These are phyloP conservation scores for Penicillium sp. DNA, from an alignment of 2,329 filamentous ascomycete genomes.

Conservation along the genomic window DNA sequence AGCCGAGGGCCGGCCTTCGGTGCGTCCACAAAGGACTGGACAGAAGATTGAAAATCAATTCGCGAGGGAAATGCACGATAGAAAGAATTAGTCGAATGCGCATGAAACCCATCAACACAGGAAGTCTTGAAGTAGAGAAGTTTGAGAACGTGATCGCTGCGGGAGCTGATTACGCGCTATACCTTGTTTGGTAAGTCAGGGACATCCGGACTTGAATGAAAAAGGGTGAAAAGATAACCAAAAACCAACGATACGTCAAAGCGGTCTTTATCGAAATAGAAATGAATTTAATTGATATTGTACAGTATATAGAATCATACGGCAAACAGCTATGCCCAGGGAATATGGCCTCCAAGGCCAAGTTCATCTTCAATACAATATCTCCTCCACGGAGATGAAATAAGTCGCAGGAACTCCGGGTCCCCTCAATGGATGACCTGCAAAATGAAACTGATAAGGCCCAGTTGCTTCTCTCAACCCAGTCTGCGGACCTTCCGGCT, in stretches of 20 bases:
- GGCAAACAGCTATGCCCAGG: conserved; percentile 10
- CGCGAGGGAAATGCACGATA: conserved; percentile 3
- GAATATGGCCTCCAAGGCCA: not conserved
- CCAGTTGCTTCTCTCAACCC: conserved; percentile 48
- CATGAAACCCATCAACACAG: conserved; percentile 3
- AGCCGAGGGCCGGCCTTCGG: not conserved
- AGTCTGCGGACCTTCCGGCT: conserved; percentile 81
- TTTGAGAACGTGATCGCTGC: conserved; percentile 29
- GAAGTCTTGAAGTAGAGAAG: conserved; percentile 16
- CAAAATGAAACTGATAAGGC: not conserved
- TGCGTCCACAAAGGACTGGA: not conserved
- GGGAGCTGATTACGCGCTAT: conserved; percentile 34
- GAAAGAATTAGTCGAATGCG: conserved; percentile 4
- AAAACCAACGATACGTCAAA: not conserved
- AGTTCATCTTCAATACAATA: not conserved
- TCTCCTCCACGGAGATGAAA: not conserved
- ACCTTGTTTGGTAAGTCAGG: conserved; percentile 25
- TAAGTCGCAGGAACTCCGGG: not conserved
- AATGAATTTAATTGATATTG: conserved; percentile 14
- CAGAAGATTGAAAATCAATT: not conserved
- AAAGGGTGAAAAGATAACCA: not conserved
- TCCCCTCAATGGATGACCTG: not conserved
- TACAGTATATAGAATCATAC: conserved; percentile 20
- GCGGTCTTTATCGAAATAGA: not conserved
- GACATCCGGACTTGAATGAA: not conserved